Base-by-base conservation (phyloP, 1,139 yeast genomes). In the Taphrina sp. region DNA sequence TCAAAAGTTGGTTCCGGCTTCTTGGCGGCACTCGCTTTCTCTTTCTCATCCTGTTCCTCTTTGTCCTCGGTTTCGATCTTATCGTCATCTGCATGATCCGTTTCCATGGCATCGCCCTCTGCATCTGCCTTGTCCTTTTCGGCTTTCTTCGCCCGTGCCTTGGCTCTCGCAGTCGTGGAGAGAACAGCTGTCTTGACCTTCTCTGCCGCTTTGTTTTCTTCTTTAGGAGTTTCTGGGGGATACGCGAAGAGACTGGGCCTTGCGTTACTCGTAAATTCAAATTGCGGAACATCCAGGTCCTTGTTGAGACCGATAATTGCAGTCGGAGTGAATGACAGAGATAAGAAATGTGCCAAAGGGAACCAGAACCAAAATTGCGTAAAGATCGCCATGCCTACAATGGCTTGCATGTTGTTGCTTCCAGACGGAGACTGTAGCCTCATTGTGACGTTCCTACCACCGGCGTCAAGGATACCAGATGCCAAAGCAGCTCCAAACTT, bases 301-400 rank as follows among this genome's bases (percentile, higher is more conserved):
- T 80, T 84, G 61, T 83, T 82, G 8, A 92, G 87, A 62, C 96
- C 96, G 65, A 88, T 82, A 26, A 92, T 78, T 4, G 95, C 81
- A 1, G 98, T 94, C 53, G 98, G 96, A 4, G 95, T 80, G 70
- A 90, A 90, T 28, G 97, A 87, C 64, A 94, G 78, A 17, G 95
- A 84, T 65, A 92, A 74, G 74, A 92, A 94, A 72, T 92, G 97
- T 1, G 96, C 82, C 60, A 90, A 77, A 61, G 99, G 98, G 81
- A 84, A 94, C 98, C 98, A 92, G 72, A 89, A 89, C 99, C 99
- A 92, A 67, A 87, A 86, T 72, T 92, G 99, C 4, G 85, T 76
- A 69, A 92, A 94, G 60, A 92, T 79, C 0, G 95, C 82, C 65
- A 94, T 75, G 39, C 99, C 98, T 59, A 90, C 95, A 64, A 94